Evolutionary conservation across 495 filamentous ascomycete genomes (phyloP), one percentile per base, ranked within the genome.

Genomic region (Monascus purpureus): DNA sequence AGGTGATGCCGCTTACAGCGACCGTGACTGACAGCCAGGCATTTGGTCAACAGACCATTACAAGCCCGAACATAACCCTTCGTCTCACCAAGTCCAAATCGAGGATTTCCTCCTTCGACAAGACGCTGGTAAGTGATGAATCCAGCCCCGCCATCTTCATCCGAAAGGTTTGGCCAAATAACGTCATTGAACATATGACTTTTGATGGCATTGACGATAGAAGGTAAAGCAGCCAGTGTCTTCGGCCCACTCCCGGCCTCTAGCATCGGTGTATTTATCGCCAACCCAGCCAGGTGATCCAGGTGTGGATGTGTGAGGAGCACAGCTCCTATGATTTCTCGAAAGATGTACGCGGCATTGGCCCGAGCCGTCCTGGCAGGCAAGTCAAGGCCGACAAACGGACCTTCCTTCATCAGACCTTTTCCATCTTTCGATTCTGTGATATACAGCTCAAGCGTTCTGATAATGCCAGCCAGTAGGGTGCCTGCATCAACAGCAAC

Each of bases 101-200:
- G 74, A 8, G 77, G 72, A 28, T 84, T 83, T 8, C 85, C 86
- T n/a, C 83, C 86, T 46, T 93, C 83, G 1, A 77, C 72, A 13
- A 97, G 59, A 16, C 90, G 74, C 52, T 83, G 80, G 41, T 93
- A 96, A 6, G 83, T 93, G 17, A 96, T 72, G 4, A 97, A 61
- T 2, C 92, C 92, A 15, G 85, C 84, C 9, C 92, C 90, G 18
- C 83, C 84, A 50, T 93, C 86, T 59, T 97, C 92, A 53, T 96
- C 86, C 1, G 85, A 90, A 20, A 97, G 61, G 42, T 97, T 97
- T 0, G 90, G 90, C 92, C 92, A 97, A 31, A 97, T 92, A 27
- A 95, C 54, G 47, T 94, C 86, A 57, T 97, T 97, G 62, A 96
- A 97, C 35, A 97, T 80, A 53, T 97, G 86, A 7, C 65, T 72